Evolutionary conservation across 306 rosid genomes (phyloP).

Genomic region (Ormosia emarginata): DNA sequence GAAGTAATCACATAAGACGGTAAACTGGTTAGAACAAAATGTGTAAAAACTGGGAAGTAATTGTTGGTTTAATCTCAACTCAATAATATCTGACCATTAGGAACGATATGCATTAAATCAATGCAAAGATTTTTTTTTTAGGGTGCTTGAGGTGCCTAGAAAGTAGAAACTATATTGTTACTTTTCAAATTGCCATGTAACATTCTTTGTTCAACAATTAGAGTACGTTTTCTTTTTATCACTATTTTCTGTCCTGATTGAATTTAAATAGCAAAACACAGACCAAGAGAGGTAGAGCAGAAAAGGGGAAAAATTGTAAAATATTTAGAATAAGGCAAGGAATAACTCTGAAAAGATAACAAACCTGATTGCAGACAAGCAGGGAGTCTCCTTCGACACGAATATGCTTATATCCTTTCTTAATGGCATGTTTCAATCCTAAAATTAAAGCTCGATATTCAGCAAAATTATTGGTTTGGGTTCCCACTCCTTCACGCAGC

Average conservation of each 20-base stretch:
- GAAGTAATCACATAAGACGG: background rate
- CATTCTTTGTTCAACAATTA: background rate
- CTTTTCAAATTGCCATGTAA: background rate
- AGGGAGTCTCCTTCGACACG: constrained; percentile 65
- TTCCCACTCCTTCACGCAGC: constrained; percentile 78
- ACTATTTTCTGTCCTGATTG: background rate
- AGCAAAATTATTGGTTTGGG: constrained; percentile 65
- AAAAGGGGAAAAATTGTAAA: background rate
- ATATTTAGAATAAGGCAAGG: background rate
- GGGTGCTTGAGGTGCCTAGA: background rate
- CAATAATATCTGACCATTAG: background rate
- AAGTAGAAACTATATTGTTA: background rate
- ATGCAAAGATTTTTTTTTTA: background rate
- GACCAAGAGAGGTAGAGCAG: background rate
- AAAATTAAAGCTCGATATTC: constrained; percentile 77
- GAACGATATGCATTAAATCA: background rate
- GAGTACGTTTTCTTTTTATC: background rate
- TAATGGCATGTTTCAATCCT: constrained; percentile 66
- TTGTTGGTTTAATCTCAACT: background rate
- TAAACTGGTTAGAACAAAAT: background rate
- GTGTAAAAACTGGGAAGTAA: background rate
- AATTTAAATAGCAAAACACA: background rate
- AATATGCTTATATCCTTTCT: constrained; percentile 61
- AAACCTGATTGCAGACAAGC: constrained; percentile 92
- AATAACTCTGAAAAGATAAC: background rate